phyloP scores from a whole-genome alignment of 108 stramenopile species.

The Cyclotella kingstonii region DNA sequence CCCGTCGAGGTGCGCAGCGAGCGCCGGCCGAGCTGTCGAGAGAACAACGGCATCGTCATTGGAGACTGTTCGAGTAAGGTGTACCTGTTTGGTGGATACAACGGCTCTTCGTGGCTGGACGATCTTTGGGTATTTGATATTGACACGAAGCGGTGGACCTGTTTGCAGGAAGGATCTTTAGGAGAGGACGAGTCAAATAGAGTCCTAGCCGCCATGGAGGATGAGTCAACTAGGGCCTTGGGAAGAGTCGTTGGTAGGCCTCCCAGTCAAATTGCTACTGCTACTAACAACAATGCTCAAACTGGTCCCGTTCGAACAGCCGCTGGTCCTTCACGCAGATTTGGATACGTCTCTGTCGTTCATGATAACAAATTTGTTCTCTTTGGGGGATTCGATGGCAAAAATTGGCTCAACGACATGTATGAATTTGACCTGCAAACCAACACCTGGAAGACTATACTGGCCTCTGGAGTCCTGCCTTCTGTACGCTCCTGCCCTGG shows the following conservation, averaged over 20 bases:
- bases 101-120: constrained; percentile 86
- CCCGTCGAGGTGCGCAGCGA: constrained; percentile 64
- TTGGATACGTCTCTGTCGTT: constrained; percentile 90
- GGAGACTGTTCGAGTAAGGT: constrained; percentile 59
- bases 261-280: constrained; percentile 12
- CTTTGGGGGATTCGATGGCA: constrained; percentile 92
- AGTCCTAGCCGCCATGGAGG: constrained; percentile 3
- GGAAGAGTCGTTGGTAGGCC: constrained; percentile 6
- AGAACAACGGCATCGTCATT: constrained; percentile 85
- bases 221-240: background rate
- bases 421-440: constrained; percentile 77
- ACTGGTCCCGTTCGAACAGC: background rate
- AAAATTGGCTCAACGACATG: constrained; percentile 86
- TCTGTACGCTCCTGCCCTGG: constrained; percentile 85
- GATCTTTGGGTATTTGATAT: constrained; percentile 92
- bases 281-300: constrained; percentile 8
- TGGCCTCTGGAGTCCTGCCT: constrained; percentile 52
- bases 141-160: constrained; percentile 67
- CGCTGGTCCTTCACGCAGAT: constrained; percentile 70
- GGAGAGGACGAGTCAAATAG: constrained; percentile 17
- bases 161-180: constrained; percentile 84
- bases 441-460: constrained; percentile 68
- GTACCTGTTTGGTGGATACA: constrained; percentile 91
- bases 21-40: constrained; percentile 76
- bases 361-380: constrained; percentile 86